phyloP scores from a whole-genome alignment of 1,139 yeast genomes.

The Fermentozyma sake region DNA sequence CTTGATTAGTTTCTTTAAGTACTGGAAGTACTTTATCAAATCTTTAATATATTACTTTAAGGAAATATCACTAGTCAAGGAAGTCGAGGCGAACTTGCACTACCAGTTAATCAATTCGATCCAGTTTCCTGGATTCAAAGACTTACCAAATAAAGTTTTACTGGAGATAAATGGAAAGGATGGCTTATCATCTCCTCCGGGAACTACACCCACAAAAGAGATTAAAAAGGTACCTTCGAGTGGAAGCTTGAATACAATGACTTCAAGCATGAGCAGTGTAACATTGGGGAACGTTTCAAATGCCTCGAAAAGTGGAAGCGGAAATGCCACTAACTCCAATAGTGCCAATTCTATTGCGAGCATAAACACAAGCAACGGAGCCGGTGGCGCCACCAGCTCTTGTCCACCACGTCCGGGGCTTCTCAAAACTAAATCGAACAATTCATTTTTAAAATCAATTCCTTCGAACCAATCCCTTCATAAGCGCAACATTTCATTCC shows the following conservation, averaged over 20 bases:
- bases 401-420: constrained; percentile 28
- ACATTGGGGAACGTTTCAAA: too few species aligned
- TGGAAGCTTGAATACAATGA: background rate
- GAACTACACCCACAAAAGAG: constrained; percentile 9
- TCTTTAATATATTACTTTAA: constrained; percentile 58
- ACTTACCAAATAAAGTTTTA: constrained; percentile 23
- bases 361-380: background rate
- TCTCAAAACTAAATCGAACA: constrained; percentile 31
- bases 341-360: constrained; percentile 3
- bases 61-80: constrained; percentile 61
- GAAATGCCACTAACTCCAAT: background rate
- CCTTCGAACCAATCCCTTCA: constrained; percentile 10
- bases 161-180: constrained; percentile 6
- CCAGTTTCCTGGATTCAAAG: constrained; percentile 49
- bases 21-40: constrained; percentile 67
- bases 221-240: constrained; percentile 3
- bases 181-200: constrained; percentile 3
- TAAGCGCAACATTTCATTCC: constrained; percentile 15
- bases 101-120: constrained; percentile 58
- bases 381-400: background rate
- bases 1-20: constrained; percentile 54
- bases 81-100: constrained; percentile 63
- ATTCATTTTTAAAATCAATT: constrained; percentile 13
- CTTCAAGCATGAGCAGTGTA: too few species aligned
- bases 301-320: background rate